Conservation (phyloP, 768 basidiomycete species). For the Boletus coccyginus region DNA sequence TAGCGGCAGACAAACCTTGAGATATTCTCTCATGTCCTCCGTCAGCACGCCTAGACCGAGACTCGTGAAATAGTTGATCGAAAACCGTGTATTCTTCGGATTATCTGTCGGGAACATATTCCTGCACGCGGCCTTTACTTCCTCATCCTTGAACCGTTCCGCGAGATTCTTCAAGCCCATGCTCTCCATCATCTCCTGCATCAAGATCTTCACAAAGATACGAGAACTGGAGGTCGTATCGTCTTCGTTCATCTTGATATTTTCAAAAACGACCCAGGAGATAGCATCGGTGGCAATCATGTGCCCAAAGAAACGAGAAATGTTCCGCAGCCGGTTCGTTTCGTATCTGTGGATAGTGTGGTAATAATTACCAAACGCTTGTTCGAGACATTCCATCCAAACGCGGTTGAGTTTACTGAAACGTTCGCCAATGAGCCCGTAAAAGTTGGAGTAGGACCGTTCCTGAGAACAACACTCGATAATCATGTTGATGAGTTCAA, state of each 20-base stretch:
- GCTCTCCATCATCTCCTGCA: conserved; percentile 92
- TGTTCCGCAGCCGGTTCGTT: conserved; percentile 96
- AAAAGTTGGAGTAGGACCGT: conserved; percentile 96
- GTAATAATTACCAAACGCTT: conserved; percentile 88
- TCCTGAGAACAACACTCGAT: conserved; percentile 99
- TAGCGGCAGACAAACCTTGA: conserved; percentile 54
- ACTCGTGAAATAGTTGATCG: conserved; percentile 98
- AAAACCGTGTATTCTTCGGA: conserved; percentile 93
- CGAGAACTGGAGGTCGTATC: conserved; percentile 95
- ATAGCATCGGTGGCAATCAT: conserved; percentile 82
- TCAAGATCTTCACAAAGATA: conserved; percentile 97
- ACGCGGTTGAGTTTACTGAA: conserved; percentile 95
- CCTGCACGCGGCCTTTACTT: conserved; percentile 66
- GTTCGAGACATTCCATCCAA: conserved; percentile 89
- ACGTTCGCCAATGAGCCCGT: conserved; percentile 92
- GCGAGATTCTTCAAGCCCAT: conserved; percentile 87
- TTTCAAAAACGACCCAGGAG: conserved; percentile 83
- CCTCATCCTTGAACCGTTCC: conserved; percentile 87
- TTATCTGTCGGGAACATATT: conserved; percentile 96
- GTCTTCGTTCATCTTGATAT: conserved; percentile 93
- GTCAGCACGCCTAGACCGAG: conserved; percentile 88
- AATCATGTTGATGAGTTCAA: conserved; percentile 97
- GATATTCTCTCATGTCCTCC: conserved; percentile 94
- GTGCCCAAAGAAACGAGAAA: conserved; percentile 95
- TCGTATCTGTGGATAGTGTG: conserved; percentile 98